phyloP scores from a whole-genome alignment of 2,329 filamentous ascomycete species.

The Cladosporium sp. region DNA sequence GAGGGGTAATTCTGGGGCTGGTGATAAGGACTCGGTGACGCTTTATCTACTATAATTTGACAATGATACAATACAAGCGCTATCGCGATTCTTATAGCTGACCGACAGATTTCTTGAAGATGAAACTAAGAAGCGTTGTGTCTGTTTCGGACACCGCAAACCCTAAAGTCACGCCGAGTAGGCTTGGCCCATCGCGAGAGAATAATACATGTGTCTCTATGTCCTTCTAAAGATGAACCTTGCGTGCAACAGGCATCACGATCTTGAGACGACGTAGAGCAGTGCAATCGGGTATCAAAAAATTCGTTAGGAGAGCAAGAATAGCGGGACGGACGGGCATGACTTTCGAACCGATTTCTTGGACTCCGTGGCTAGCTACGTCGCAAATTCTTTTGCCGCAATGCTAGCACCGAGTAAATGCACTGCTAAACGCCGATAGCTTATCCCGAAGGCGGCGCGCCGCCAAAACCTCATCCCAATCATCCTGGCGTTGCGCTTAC shows the following conservation, averaged over 20 bases:
- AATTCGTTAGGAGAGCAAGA: slow-evolving; percentile 17
- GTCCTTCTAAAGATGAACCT: not conserved
- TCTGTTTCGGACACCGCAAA: slow-evolving; percentile 1
- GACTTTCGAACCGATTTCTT: slow-evolving; percentile 20
- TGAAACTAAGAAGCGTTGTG: not conserved
- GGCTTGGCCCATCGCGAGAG: too few species aligned
- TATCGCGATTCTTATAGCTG: not conserved
- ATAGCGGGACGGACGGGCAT: slow-evolving; percentile 15
- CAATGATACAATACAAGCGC: not conserved
- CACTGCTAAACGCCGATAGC: slow-evolving; percentile 20
- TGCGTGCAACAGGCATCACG: not conserved
- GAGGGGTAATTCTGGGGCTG: slow-evolving; percentile 5
- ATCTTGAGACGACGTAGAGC: not conserved
- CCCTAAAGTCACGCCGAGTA: not conserved
- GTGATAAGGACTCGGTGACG: slow-evolving; percentile 1
- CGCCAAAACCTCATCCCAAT: slow-evolving; percentile 18
- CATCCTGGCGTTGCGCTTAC: slow-evolving; percentile 54
- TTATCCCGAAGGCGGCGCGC: slow-evolving; percentile 18
- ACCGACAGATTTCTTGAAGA: not conserved
- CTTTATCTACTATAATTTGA: not conserved
- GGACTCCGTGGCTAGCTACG: slow-evolving; percentile 19
- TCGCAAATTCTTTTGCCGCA: slow-evolving; percentile 16
- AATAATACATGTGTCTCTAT: too few species aligned
- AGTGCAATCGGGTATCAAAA: slow-evolving; percentile 15
- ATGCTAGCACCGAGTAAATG: slow-evolving; percentile 18